Percentiles rank a stretch among this genome's conserved stretches.
phyloP scores from a whole-genome alignment of 164 flowering plant genomes.

The Vitis rupestris region DNA sequence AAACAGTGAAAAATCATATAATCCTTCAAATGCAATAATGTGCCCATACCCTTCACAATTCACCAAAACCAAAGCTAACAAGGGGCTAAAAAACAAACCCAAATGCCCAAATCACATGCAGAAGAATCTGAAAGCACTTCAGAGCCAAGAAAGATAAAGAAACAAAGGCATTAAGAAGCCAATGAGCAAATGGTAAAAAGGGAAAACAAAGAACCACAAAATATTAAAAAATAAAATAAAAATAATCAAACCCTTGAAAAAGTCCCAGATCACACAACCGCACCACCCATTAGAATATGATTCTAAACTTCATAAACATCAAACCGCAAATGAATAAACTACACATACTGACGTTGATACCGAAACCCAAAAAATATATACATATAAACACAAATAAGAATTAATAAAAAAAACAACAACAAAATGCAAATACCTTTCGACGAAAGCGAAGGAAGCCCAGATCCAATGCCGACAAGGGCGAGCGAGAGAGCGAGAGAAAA shows the following conservation, averaged over 20 bases:
- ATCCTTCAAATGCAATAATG: neutral
- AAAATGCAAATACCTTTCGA: slow-evolving; percentile 18
- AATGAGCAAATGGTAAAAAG: too few species aligned
- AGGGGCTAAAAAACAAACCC: neutral
- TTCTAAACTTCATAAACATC: too few species aligned
- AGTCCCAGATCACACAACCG: too few species aligned
- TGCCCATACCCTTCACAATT: neutral
- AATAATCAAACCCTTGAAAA: too few species aligned
- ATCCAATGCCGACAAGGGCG: slow-evolving; percentile 25
- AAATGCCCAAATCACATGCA: neutral
- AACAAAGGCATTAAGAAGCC: neutral
- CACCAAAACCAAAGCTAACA: neutral
- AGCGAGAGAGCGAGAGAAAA: neutral
- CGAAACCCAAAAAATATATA: neutral
- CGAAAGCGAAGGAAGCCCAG: slow-evolving; percentile 22
- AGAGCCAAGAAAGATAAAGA: neutral
- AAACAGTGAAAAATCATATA: neutral
- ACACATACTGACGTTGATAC: too few species aligned
- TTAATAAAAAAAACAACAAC: neutral
- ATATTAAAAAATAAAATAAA: too few species aligned
- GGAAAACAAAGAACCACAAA: too few species aligned
- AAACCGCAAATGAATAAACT: neutral
- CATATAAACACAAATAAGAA: neutral
- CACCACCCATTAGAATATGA: too few species aligned
- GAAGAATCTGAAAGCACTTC: neutral